Percentiles rank a stretch among this genome's conserved stretches.
phyloP scores from a whole-genome alignment of 306 rosid genomes.

The Arachis hypogaea region DNA sequence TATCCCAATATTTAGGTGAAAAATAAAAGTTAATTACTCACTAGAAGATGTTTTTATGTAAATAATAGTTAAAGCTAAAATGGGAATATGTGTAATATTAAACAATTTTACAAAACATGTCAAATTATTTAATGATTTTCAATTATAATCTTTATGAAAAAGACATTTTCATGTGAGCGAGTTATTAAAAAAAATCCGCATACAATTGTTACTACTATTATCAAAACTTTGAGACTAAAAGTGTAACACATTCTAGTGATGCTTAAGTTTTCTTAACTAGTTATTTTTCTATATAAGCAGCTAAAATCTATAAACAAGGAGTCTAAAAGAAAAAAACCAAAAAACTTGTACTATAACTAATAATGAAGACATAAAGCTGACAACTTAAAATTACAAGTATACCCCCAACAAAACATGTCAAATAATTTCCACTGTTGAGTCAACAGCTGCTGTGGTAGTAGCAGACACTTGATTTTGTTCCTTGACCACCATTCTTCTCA shows the following conservation, averaged over 20 bases:
- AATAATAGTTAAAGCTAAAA: no score
- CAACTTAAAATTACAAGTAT: constrained; percentile 21
- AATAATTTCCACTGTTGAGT: constrained; percentile 50
- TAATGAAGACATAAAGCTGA: neutral
- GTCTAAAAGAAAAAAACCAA: neutral
- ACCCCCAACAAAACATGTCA: constrained; percentile 34
- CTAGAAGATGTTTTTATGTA: no score
- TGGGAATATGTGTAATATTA: no score
- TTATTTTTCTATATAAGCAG: neutral
- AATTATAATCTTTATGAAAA: no score
- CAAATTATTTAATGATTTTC: no score
- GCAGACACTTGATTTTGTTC: constrained; percentile 92
- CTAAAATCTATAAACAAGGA: constrained; percentile 16
- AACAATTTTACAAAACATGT: no score
- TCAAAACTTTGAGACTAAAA: neutral
- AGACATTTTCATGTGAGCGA: no score
- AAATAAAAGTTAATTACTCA: no score
- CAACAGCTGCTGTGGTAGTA: constrained; percentile 47
- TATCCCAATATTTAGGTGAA: no score
- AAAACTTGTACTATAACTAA: neutral
- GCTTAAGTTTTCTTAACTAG: neutral
- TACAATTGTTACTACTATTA: neutral
- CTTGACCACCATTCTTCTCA: constrained; percentile 56
- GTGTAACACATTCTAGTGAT: neutral
- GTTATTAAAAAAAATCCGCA: no score